Evolutionary conservation across 2,329 filamentous ascomycete genomes (phyloP).

Genomic region (Penicillium nordicum): DNA sequence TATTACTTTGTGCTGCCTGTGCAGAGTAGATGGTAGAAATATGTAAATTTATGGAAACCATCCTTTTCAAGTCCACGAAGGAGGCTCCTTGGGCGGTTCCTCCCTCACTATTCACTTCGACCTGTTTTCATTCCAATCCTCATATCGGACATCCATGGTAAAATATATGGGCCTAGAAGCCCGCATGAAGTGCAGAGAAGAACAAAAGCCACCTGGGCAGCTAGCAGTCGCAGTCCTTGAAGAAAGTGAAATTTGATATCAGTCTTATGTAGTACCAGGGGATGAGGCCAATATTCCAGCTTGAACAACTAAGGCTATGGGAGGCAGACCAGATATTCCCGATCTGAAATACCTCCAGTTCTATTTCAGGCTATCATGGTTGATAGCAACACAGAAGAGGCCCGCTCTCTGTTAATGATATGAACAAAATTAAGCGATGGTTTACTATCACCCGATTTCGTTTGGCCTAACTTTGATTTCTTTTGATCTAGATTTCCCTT

Average conservation of each 20-base stretch:
- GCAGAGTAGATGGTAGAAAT: conserved; percentile 2
- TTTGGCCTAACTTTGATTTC: background rate
- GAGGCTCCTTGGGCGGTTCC: background rate
- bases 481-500: background rate
- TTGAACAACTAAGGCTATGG: background rate
- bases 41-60: background rate
- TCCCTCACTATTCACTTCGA: background rate
- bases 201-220: background rate
- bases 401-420: too few species aligned
- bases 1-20: conserved; percentile 15
- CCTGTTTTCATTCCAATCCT: background rate
- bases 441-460: background rate
- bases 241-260: background rate
- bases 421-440: too few species aligned
- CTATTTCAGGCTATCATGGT: background rate
- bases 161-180: background rate
- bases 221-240: background rate
- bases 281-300: background rate
- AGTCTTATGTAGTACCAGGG: background rate
- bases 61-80: background rate
- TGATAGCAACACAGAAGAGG: background rate
- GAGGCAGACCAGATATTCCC: background rate
- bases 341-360: background rate
- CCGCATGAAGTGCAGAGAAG: background rate
- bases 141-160: background rate